Percentiles rank a stretch among this genome's conserved stretches.
These are phyloP conservation scores for Colletotrichum limetticola DNA, from an alignment of 2,329 filamentous ascomycete genomes.

Conservation along the genomic window DNA sequence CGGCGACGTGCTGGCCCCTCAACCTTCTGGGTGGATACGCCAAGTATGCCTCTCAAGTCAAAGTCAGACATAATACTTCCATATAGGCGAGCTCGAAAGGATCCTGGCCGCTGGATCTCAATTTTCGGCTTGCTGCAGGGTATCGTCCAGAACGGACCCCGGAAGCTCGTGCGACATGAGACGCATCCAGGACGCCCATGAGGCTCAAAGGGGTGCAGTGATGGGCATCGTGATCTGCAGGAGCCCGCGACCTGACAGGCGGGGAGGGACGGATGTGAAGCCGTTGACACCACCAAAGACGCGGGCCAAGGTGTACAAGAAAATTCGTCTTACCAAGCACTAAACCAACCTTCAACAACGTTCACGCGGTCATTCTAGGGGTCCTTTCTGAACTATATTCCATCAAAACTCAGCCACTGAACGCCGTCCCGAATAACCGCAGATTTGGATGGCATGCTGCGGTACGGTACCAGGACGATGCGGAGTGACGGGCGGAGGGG, in stretches of 20 bases:
- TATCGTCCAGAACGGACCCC: slow-evolving; percentile 6
- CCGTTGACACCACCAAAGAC: slow-evolving; percentile 10
- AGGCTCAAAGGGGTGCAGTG: slow-evolving; percentile 29
- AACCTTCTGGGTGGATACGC: slow-evolving; percentile 19
- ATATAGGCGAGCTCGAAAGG: not conserved
- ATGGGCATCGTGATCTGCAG: slow-evolving; percentile 23
- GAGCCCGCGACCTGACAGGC: slow-evolving; percentile 28
- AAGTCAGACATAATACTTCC: not conserved
- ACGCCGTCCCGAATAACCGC: not conserved
- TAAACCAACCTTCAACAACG: not conserved
- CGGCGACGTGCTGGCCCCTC: slow-evolving; percentile 18
- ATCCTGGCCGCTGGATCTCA: not conserved
- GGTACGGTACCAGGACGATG: not conserved
- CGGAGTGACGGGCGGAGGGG: slow-evolving; percentile 1
- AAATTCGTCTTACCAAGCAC: not conserved
- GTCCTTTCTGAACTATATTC: not conserved
- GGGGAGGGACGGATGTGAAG: slow-evolving; percentile 24
- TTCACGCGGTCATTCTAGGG: too few relatives aligned
- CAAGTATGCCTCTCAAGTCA: slow-evolving; percentile 4
- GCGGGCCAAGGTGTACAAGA: not conserved
- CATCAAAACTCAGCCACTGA: not conserved
- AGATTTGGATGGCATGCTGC: not conserved
- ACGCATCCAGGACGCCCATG: slow-evolving; percentile 16
- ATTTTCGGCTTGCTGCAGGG: slow-evolving; percentile 22
- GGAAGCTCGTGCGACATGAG: slow-evolving; percentile 19